Base-by-base conservation (phyloP, 768 basidiomycete species). In the Agrocybe praecox region DNA sequence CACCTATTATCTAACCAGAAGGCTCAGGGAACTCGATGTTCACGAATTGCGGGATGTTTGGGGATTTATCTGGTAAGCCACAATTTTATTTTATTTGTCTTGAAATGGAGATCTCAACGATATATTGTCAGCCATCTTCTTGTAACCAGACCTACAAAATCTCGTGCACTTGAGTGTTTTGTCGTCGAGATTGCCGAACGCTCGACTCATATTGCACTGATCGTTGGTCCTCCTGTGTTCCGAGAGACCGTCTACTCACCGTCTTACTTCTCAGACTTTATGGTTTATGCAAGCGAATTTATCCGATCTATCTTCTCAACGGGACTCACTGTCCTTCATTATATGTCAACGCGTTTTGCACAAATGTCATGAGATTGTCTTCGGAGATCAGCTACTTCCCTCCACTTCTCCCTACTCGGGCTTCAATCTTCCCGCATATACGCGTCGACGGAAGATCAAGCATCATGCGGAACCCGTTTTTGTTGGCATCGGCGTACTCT, bases 231-330 rank as follows among this genome's bases (percentile, higher is more conserved):
- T 51, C 68, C 61, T 46, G 62, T 54, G 36, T 24, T 26, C 53
- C 44, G 43, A 23, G 24, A 46, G 29, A 55, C 53, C 42, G 26
- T 48, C 46, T n/a, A 46, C 17, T 55, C 46, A 56, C 45, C 45
- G 17, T 46, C 12, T 46, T 22, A 47, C 53, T 9, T 34, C 18
- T 21, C 56, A 73, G 72, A 98, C 97, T 0, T 75, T 99, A 45
- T 98, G 96, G 95, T 97, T 96, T 74, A 96, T 98, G 90, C 97
- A 98, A 83, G 93, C 96, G 15, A 87, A 91, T 23, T 79, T 99
- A 18, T 85, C 84, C 55, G 97, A 99, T 71, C 79, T 98, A 8
- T 82, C 88, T 0, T 46, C 72, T 45, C 79, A 76, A 14, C 81
- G 86, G 50, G 82, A 85, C 47, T 88, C 93, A 2, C 82, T 76